Conservation (phyloP, 2,329 filamentous ascomycete genomes). For the Dactylonectria estremocensis region DNA sequence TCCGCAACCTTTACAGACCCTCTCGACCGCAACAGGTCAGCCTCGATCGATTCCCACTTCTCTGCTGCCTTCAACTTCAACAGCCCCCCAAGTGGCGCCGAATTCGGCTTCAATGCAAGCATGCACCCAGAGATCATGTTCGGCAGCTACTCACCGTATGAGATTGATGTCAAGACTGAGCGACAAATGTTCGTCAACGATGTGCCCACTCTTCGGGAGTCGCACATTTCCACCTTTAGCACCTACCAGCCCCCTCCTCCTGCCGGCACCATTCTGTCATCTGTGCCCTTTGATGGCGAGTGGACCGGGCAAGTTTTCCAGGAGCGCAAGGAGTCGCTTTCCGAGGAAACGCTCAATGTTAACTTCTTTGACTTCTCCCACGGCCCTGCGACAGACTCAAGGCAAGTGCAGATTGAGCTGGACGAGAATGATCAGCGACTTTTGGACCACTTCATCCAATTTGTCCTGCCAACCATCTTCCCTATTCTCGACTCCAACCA, state of each 20-base stretch:
- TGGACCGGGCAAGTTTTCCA: conserved; percentile 62
- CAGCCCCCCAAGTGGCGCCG: conserved; percentile 68
- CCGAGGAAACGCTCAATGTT: conserved; percentile 77
- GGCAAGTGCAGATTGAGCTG: conserved; percentile 83
- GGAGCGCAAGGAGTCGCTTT: conserved; percentile 73
- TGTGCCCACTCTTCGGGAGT: conserved; percentile 87
- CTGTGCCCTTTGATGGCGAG: conserved; percentile 75
- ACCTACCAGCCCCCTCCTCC: conserved; percentile 88
- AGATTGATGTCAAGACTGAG: conserved; percentile 97
- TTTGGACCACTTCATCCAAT: conserved; percentile 91
- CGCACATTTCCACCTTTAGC: conserved; percentile 92
- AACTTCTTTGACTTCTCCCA: conserved; percentile 89
- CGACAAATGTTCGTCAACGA: conserved; percentile 95
- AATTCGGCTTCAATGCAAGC: conserved; percentile 75
- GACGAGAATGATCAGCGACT: conserved; percentile 90
- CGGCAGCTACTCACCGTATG: conserved; percentile 81
- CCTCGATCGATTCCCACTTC: conserved; percentile 86
- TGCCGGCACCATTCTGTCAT: conserved; percentile 75
- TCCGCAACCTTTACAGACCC: conserved; percentile 85
- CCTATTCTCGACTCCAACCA: conserved; percentile 93
- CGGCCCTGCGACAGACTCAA: conserved; percentile 72
- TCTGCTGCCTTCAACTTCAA: conserved; percentile 82
- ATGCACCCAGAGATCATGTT: conserved; percentile 75
- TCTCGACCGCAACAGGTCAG: conserved; percentile 79
- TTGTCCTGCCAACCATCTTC: conserved; percentile 90